These are phyloP conservation scores for Aquilaria agallochum DNA, from an alignment of 441 rosid species.

Conservation along the genomic window DNA sequence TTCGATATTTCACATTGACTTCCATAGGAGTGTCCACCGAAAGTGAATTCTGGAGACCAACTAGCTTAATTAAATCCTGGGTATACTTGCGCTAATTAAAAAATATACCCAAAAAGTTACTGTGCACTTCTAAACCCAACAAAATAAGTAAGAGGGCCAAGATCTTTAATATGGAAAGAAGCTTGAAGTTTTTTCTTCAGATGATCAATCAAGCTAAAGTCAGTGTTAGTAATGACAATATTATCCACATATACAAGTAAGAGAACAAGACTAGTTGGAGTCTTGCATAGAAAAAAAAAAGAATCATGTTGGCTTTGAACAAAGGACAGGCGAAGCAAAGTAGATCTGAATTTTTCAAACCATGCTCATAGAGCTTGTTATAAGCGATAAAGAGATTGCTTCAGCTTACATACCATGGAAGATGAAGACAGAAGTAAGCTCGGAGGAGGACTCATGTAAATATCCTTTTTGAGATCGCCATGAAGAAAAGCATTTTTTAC, in stretches of 20 bases:
- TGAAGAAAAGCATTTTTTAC: neutral
- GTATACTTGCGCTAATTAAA: neutral
- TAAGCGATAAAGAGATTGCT: too few species aligned
- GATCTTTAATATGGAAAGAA: neutral
- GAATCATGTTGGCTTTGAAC: slow-evolving; percentile 1
- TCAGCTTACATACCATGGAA: neutral
- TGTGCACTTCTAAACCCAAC: neutral
- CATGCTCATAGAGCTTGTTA: too few species aligned
- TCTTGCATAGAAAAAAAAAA: neutral
- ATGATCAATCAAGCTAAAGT: neutral
- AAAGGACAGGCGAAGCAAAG: neutral
- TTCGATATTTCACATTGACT: too few species aligned
- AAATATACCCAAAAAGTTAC: neutral
- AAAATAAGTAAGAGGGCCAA: neutral
- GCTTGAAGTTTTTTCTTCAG: neutral
- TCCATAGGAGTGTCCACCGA: too few species aligned
- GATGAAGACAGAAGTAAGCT: neutral
- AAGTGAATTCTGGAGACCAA: too few species aligned
- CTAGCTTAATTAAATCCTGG: too few species aligned
- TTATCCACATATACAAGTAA: too few species aligned
- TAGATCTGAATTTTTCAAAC: neutral
- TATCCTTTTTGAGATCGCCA: neutral
- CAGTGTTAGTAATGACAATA: too few species aligned
- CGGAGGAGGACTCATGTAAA: slow-evolving; percentile 1
- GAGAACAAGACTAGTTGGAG: neutral